Evolutionary conservation across 495 filamentous ascomycete genomes (phyloP), one percentile per base, ranked within the genome.

Genomic region (Aspergillus baeticus): DNA sequence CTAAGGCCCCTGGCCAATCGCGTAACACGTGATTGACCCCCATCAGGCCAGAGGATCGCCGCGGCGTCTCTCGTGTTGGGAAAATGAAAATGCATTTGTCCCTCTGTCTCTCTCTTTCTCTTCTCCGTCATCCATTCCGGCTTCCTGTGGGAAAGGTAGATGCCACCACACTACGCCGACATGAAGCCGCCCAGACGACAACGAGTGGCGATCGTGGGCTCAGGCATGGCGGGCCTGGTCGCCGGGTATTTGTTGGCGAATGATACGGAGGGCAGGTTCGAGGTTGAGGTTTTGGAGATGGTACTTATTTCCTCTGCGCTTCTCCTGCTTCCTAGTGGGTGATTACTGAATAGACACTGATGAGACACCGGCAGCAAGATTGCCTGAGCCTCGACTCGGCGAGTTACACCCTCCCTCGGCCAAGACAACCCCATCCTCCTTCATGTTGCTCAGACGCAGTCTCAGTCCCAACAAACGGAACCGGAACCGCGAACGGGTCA

Each of bases 141-240:
- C n/a, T n/a, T n/a, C n/a, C n/a, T n/a, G n/a, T n/a, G n/a, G n/a
- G n/a, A n/a, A n/a, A n/a, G n/a, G n/a, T n/a, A n/a, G n/a, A n/a
- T n/a, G n/a, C n/a, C n/a, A n/a, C n/a, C n/a, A n/a, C n/a, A n/a
- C n/a, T n/a, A n/a, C 26, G 26, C 26, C 26, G 26, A 3, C 4
- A 29, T 29, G 26, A 29, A 29, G 26, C 26, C 26, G 26, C 41
- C 41, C 22, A 10, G 15, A 18, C 20, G 41, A 18, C 23, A 11
- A 23, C 23, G 44, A 17, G 48, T 80, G 26, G 79, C 79, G 33
- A 68, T 84, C 35, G 64, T 84, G 15, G 80, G 81, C 51, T 78
- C 79, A 7, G 81, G 81, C 7, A 72, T 84, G 69, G 80, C 81
- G 1, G 81, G 81, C 10, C 67, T 84, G 52, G 75, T 77, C 13